Evolutionary conservation across 2,329 filamentous ascomycete species (phyloP), one percentile per base, ranked within the genome.

Genomic region (Dichotomopilus funicola): DNA sequence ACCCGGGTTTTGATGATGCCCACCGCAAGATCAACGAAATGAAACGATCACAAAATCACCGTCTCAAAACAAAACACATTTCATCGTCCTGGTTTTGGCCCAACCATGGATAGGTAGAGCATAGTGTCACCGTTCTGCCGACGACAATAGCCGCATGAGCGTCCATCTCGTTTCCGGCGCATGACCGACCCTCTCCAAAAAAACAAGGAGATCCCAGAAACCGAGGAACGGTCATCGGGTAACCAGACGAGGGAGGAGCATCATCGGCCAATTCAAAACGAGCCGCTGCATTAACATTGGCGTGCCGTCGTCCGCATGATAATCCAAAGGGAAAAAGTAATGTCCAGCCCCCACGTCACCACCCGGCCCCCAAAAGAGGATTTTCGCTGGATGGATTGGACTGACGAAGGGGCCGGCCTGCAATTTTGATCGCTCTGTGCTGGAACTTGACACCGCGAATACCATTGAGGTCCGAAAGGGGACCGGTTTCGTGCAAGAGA

Each of bases 351-450:
- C 70, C 63, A 54, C 59, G 63, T 63, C 67, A 70, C 65, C 67
- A 66, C 63, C 67, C 58, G 66, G 63, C 62, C 65, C 72, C 37
- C 31, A 69, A 70, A 69, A 70, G 70, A 73, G 66, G 19, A 27
- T 27, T 72, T 68, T 67, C 70, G 69, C 68, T 68, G 64, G 67
- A 63, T 67, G 66, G 67, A 65, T 63, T 65, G 64, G 64, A 74
- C 70, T 76, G 77, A 75, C 74, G 72, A 73, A 73, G 70, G 74
- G 72, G 78, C 74, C 77, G 73, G 77, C 71, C 76, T 89, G 87
- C 87, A 91, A 92, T 92, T 57, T 78, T 80, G 74, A 75, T 87
- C 73, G 59, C 69, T 89, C 87, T 91, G 81, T 80, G 85, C 83
- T 85, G 82, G 80, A 82, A 87, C 81, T 84, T 84, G 87, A 91